Conservation (phyloP, 2,329 filamentous ascomycete species). For the Purpureocillium lavendulum region DNA sequence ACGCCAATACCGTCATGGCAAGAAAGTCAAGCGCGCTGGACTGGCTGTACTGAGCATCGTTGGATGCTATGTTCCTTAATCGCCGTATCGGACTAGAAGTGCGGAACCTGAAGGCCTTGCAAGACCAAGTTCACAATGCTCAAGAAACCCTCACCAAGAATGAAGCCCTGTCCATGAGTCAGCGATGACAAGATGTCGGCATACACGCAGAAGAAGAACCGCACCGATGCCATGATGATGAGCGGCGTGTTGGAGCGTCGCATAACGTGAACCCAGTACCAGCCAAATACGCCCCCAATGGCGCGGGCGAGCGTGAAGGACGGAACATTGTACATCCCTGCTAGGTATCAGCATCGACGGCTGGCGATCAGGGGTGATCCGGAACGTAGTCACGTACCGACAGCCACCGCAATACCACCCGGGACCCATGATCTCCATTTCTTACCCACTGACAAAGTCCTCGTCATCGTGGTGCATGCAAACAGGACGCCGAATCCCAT, state of each 20-base stretch:
- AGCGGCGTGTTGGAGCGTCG: constrained; percentile 60
- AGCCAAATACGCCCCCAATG: constrained; percentile 64
- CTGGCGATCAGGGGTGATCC: too few species aligned
- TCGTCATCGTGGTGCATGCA: constrained; percentile 58
- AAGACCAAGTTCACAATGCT: constrained; percentile 85
- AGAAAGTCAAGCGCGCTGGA: too few species aligned
- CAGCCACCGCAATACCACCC: constrained; percentile 90
- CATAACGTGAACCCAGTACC: constrained; percentile 62
- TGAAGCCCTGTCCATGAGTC: constrained; percentile 56
- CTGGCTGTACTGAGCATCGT: too few species aligned
- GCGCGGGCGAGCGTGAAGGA: constrained; percentile 89
- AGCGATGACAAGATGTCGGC: neutral
- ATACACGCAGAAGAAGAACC: constrained; percentile 12
- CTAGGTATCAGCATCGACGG: neutral
- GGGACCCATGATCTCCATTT: constrained; percentile 72
- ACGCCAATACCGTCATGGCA: neutral
- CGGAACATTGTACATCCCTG: constrained; percentile 94
- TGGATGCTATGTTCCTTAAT: too few species aligned
- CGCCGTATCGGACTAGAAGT: too few species aligned
- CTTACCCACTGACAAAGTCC: constrained; percentile 49
- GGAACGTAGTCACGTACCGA: constrained; percentile 57
- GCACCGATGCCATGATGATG: constrained; percentile 73
- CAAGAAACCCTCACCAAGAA: constrained; percentile 83
- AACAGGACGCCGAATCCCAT: constrained; percentile 68
- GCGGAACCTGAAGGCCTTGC: constrained; percentile 68